Evolutionary conservation across 2,329 filamentous ascomycete species (phyloP), one percentile per base, ranked within the genome.

Genomic region (Hypoxylon sp.): DNA sequence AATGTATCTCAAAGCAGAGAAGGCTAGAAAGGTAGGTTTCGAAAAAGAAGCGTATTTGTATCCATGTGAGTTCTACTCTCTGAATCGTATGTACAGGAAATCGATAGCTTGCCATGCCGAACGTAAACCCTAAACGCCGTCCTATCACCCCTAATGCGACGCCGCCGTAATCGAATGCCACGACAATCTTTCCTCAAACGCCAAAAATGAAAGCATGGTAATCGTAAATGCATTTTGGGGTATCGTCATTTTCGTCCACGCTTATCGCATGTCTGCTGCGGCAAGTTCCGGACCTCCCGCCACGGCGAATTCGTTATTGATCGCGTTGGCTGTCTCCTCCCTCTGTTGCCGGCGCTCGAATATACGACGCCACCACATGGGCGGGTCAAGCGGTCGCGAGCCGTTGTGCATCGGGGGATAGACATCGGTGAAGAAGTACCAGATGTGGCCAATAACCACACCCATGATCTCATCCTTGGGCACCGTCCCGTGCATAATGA

Each of bases 341-440:
- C 65, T 68, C 23, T 68, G 73, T 20, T 68, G 74, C 36, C 76
- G 74, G n/a, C 80, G 75, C 60, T 87, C 91, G 66, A 96, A 96
- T 12, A 97, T 67, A 30, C 91, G 82, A 50, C 89, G 82, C 93
- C 93, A 99, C 87, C 90, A 97, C 51, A 77, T 75, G 0, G 94
- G 94, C 26, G 94, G 93, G 64, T 96, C 93, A 36, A 99, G 78
- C 0, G 94, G 94, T 47, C 90, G 82, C 41, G 88, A 87, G 12
- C 91, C 91, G 57, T 88, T 86, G 72, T 97, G 90, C 31, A 97
- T 81, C 2, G 91, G 89, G 3, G 94, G 94, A 71, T 96, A 99
- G 11, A 99, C 92, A 70, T 99, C 94, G 52, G 87, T 90, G 72
- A 97, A 97, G 75, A 97, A 99, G 72, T 97, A 99, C 88, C 92